These are phyloP conservation scores for Leccinum rimulosum DNA, from an alignment of 768 basidiomycete genomes.

Conservation along the genomic window DNA sequence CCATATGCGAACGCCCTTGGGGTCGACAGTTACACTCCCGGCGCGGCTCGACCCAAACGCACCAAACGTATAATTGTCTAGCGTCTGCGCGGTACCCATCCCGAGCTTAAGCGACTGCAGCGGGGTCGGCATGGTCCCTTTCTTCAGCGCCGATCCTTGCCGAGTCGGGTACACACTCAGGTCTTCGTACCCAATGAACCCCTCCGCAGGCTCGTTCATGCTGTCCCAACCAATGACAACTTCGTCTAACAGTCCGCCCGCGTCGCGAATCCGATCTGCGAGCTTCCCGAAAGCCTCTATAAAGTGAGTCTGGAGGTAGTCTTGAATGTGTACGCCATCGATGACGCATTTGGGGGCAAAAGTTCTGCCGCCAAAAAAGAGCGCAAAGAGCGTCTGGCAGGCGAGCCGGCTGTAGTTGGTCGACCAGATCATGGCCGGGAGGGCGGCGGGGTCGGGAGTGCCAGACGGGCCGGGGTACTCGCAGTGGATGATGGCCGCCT, in stretches of 20 bases:
- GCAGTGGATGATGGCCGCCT: slow-evolving; percentile 81
- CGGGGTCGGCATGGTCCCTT: slow-evolving; percentile 85
- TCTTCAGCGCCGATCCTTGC: slow-evolving; percentile 75
- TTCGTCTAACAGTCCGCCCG: slow-evolving; percentile 73
- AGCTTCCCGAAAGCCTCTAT: slow-evolving; percentile 73
- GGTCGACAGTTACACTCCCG: slow-evolving; percentile 81
- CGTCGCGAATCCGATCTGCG: slow-evolving; percentile 73
- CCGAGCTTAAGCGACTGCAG: slow-evolving; percentile 82
- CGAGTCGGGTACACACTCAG: slow-evolving; percentile 59
- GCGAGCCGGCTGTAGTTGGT: slow-evolving; percentile 92
- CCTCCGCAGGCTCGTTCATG: slow-evolving; percentile 92
- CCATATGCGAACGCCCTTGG: slow-evolving; percentile 80
- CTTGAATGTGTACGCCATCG: slow-evolving; percentile 90
- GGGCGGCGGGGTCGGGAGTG: slow-evolving; percentile 60
- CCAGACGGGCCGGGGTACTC: slow-evolving; percentile 70
- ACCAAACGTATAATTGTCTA: slow-evolving; percentile 83
- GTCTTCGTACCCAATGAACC: slow-evolving; percentile 64
- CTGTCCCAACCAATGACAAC: slow-evolving; percentile 97
- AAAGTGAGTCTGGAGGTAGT: slow-evolving; percentile 78
- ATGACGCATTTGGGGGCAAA: slow-evolving; percentile 91
- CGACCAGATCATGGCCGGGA: slow-evolving; percentile 96
- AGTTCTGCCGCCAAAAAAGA: slow-evolving; percentile 89
- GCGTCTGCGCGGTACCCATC: slow-evolving; percentile 79
- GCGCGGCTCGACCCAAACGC: slow-evolving; percentile 70
- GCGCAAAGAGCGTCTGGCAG: slow-evolving; percentile 86